Percentiles rank a stretch among this genome's conserved stretches.
Conservation (phyloP, 257 asterid species). For the Coffea eugenioides region DNA sequence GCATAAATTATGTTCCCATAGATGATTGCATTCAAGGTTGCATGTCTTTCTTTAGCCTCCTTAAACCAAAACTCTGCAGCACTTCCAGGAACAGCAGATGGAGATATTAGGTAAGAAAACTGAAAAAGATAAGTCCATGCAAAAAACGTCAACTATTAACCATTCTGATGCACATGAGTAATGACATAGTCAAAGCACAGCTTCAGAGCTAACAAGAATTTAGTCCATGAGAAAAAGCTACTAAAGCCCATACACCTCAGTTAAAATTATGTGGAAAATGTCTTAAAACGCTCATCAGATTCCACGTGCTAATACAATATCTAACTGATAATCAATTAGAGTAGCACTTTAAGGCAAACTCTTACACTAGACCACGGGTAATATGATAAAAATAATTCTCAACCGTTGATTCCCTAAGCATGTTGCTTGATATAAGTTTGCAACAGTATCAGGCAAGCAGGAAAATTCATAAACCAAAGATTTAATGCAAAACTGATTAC, state of each 20-base stretch:
- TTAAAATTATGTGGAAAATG: background rate
- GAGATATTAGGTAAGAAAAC: constrained; percentile 31
- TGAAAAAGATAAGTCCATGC: background rate
- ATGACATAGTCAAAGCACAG: background rate
- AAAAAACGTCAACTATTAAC: background rate
- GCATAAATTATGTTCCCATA: constrained; percentile 92
- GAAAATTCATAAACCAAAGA: background rate
- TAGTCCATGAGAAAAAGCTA: background rate
- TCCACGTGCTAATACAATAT: background rate
- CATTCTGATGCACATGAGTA: background rate
- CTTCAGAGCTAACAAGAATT: background rate
- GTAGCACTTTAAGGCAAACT: background rate
- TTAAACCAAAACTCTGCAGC: constrained; percentile 95
- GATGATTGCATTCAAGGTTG: constrained; percentile 68
- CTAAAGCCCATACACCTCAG: background rate
- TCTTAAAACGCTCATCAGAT: background rate
- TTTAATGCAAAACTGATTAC: background rate
- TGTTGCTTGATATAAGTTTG: background rate
- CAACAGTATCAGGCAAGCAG: background rate
- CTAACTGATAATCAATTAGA: background rate
- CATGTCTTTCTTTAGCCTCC: constrained; percentile 76
- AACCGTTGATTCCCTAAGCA: too few relatives aligned
- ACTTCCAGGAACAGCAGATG: constrained; percentile 51
- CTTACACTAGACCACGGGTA: background rate
- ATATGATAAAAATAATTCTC: too few relatives aligned